Percentiles rank a stretch among this genome's conserved stretches.
Conservation (phyloP, 2,329 filamentous ascomycete genomes). For the Aspergillus sp. region DNA sequence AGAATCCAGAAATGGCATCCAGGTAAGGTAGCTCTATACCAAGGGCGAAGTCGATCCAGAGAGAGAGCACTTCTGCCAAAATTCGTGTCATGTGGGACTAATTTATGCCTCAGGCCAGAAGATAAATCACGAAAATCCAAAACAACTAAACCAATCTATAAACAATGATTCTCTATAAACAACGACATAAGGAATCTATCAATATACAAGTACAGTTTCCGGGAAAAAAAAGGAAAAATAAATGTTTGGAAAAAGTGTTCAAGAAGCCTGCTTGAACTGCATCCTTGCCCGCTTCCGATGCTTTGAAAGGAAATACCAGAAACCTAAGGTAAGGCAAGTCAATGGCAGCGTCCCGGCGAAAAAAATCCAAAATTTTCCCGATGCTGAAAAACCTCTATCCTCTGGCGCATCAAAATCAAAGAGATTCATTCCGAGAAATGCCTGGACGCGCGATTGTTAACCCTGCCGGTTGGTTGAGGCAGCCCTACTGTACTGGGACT, state of each 20-base stretch:
- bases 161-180: background rate
- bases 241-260: background rate
- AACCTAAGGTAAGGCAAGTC: conserved; percentile 14
- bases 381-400: conserved; percentile 12
- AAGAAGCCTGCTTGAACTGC: background rate
- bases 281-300: background rate
- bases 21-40: background rate
- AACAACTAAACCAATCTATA: background rate
- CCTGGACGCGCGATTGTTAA: conserved; percentile 5
- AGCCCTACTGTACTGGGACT: background rate
- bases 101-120: conserved; percentile 2
- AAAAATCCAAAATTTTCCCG: conserved; percentile 22
- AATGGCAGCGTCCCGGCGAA: conserved; percentile 14
- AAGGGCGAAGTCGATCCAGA: too few relatives aligned
- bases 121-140: background rate
- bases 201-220: background rate
- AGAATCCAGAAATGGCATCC: too few relatives aligned
- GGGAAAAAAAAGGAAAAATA: background rate
- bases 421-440: conserved; percentile 24
- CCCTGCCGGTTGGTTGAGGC: too few relatives aligned
- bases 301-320: conserved; percentile 13
- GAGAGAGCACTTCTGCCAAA: background rate
- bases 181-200: background rate
- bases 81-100: background rate
- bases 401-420: conserved; percentile 16